These are phyloP conservation scores for Saccharomycopsis phalli DNA, from an alignment of 1,139 yeast genomes.

Conservation along the genomic window DNA sequence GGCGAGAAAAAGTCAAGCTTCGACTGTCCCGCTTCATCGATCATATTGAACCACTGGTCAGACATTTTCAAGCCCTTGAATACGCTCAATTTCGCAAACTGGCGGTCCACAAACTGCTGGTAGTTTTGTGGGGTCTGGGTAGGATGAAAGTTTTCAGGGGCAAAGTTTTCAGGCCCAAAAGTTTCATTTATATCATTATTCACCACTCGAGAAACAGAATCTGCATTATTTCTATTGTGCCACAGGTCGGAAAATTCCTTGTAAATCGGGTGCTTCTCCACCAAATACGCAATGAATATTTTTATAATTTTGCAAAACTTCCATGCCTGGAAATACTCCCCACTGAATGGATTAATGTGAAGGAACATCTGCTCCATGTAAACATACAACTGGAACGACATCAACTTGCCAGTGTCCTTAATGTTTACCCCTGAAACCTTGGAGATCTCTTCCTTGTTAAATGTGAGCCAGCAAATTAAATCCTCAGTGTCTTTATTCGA, in stretches of 20 bases:
- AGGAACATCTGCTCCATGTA: constrained; percentile 19
- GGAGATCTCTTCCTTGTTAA: constrained; percentile 12
- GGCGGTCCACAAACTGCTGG: constrained; percentile 3
- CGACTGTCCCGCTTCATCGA: constrained; percentile 18
- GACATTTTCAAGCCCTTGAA: constrained; percentile 1
- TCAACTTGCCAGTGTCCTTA: constrained; percentile 7
- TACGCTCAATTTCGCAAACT: constrained; percentile 6
- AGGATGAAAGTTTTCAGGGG: not conserved
- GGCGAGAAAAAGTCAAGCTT: constrained; percentile 19
- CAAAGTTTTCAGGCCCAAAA: too few relatives aligned
- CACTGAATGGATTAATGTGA: not conserved
- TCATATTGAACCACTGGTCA: constrained; percentile 12
- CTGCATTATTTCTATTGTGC: not conserved
- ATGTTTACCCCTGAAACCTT: constrained; percentile 6
- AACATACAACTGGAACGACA: constrained; percentile 18
- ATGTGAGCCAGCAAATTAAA: constrained; percentile 15
- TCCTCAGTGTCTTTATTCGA: not conserved
- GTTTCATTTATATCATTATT: too few relatives aligned
- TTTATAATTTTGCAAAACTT: constrained; percentile 14
- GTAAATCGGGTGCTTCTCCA: constrained; percentile 18
- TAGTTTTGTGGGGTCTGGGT: not conserved
- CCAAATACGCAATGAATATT: constrained; percentile 16
- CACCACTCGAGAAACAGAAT: too few relatives aligned
- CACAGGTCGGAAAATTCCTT: constrained; percentile 15
- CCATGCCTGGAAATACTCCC: constrained; percentile 14